Conservation (phyloP, 140 eudicot genomes). For the Oenanthe javanica region DNA sequence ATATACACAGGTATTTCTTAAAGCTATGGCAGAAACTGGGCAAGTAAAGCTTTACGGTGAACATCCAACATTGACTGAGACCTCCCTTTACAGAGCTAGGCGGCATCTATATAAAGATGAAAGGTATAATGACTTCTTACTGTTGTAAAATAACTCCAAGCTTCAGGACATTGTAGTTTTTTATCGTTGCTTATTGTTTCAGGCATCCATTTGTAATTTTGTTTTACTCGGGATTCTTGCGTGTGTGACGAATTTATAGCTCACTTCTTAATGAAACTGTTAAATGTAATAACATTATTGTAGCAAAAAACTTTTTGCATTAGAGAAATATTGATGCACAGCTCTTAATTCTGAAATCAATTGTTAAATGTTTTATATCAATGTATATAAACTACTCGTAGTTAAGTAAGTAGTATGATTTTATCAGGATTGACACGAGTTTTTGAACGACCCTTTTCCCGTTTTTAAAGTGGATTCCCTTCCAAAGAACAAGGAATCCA, state of each 20-base stretch:
- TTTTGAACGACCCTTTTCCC: too few species aligned
- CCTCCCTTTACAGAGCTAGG: conserved; percentile 92
- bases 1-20: conserved; percentile 74
- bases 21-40: conserved; percentile 98
- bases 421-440: not conserved
- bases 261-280: not conserved
- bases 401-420: not conserved
- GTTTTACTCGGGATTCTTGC: not conserved
- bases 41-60: conserved; percentile 94
- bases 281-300: not conserved
- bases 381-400: not conserved
- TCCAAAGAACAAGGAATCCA: too few species aligned
- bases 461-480: too few species aligned
- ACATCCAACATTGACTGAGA: conserved; percentile 81
- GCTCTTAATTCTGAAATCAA: not conserved
- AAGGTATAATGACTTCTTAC: conserved; percentile 37
- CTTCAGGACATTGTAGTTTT: conserved; percentile 2
- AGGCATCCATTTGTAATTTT: not conserved
- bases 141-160: conserved; percentile 5
- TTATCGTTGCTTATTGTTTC: conserved; percentile 5
- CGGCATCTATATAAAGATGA: conserved; percentile 88
- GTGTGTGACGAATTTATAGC: not conserved
- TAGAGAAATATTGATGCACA: not conserved
- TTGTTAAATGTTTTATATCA: not conserved
- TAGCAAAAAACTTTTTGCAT: not conserved